phyloP scores from a whole-genome alignment of 768 basidiomycete genomes.

The Pleurotus pulmonarius region DNA sequence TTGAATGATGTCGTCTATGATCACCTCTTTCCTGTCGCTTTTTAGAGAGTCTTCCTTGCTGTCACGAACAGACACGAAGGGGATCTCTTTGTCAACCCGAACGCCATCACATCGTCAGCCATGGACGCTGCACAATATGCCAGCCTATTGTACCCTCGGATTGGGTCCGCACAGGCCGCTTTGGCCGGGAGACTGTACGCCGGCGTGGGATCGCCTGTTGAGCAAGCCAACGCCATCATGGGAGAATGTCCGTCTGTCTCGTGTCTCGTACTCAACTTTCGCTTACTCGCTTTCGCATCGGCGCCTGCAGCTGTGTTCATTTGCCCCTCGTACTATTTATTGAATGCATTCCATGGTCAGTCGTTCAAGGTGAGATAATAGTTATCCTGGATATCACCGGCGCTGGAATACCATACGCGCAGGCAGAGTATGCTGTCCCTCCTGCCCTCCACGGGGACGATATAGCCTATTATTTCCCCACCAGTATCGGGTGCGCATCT shows the following conservation, averaged over 20 bases:
- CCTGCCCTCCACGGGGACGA: constrained; percentile 17
- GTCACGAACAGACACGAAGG: constrained; percentile 30
- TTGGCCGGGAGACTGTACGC: constrained; percentile 14
- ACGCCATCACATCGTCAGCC: not conserved
- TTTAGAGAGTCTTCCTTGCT: constrained; percentile 14
- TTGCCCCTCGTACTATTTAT: constrained; percentile 29
- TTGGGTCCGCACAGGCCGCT: constrained; percentile 10
- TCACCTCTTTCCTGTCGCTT: no score
- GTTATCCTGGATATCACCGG: no score
- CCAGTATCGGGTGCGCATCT: constrained; percentile 3
- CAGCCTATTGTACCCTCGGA: constrained; percentile 19
- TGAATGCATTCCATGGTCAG: constrained; percentile 23
- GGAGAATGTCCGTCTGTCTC: constrained; percentile 19
- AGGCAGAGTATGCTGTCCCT: constrained; percentile 22
- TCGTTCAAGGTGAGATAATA: constrained; percentile 26
- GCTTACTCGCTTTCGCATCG: no score
- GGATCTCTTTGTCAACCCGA: constrained; percentile 19
- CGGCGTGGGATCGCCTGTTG: constrained; percentile 11
- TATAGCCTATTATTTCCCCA: constrained; percentile 14
- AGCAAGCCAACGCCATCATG: constrained; percentile 19
- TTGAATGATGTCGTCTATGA: no score
- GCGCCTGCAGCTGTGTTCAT: constrained; percentile 25
- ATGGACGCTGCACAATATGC: constrained; percentile 18
- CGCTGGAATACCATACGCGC: no score
- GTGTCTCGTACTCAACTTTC: no score